Percentiles rank a stretch among this genome's conserved stretches.
Evolutionary conservation across 73 alveolate species (phyloP).

Genomic region (Tetrahymena elliotti): DNA sequence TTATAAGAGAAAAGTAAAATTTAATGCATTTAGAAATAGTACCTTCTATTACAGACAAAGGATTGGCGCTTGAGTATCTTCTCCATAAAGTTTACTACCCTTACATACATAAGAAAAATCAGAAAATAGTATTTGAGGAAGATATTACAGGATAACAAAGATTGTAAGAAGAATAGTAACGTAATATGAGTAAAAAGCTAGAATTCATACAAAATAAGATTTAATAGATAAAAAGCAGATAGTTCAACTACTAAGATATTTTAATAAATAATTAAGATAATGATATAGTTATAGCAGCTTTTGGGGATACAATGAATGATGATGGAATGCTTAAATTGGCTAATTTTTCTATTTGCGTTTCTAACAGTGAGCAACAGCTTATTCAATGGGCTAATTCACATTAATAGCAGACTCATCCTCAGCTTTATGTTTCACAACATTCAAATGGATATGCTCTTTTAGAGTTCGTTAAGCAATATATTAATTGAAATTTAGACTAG

Average conservation of each 20-base stretch:
- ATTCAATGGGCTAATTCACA: background rate
- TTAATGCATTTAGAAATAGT: background rate
- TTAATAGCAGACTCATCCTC: background rate
- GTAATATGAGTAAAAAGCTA: background rate
- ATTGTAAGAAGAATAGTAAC: background rate
- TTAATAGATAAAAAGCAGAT: background rate
- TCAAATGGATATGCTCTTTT: background rate
- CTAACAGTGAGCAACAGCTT: background rate
- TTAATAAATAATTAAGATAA: background rate
- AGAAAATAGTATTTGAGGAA: background rate
- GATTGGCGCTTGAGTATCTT: background rate
- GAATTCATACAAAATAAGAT: background rate
- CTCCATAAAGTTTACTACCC: background rate
- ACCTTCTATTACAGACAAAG: background rate
- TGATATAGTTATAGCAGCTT: background rate
- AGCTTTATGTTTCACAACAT: background rate
- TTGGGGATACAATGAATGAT: background rate
- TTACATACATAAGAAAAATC: background rate
- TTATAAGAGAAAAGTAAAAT: background rate
- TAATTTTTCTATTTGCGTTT: background rate
- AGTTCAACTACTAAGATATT: background rate
- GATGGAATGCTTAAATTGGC: background rate
- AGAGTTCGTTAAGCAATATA: background rate
- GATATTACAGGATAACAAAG: background rate
- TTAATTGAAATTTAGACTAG: background rate